Conservation (phyloP, 2,329 filamentous ascomycete species). For the Fusarium subglutinans region DNA sequence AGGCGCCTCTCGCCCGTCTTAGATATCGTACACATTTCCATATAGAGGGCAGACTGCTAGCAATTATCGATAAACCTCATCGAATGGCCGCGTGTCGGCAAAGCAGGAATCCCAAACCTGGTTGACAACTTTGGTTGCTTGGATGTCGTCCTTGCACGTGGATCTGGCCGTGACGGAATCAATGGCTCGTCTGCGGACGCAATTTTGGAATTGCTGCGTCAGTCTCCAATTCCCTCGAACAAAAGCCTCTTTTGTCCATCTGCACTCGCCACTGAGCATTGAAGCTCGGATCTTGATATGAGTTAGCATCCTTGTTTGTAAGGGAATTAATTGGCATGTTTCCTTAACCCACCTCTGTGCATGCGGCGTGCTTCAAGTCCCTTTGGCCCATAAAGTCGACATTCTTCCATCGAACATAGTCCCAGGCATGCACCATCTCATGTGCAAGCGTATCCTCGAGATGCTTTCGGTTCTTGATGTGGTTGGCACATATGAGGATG, state of each 20-base stretch:
- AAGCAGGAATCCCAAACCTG: slow-evolving; percentile 99
- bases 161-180: slow-evolving; percentile 82
- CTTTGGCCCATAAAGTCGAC: slow-evolving; percentile 78
- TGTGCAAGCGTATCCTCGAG: slow-evolving; percentile 94
- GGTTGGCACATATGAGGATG: slow-evolving; percentile 92
- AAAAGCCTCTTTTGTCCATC: slow-evolving; percentile 88
- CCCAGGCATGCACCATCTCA: slow-evolving; percentile 98
- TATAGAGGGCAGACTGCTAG: not conserved
- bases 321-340: not conserved
- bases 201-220: slow-evolving; percentile 93
- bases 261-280: slow-evolving; percentile 92
- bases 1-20: slow-evolving; percentile 11
- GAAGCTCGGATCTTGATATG: slow-evolving; percentile 81
- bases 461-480: slow-evolving; percentile 81
- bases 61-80: slow-evolving; percentile 87
- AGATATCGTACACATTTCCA: slow-evolving; percentile 38
- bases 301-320: not conserved
- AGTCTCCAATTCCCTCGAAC: slow-evolving; percentile 86
- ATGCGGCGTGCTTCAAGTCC: slow-evolving; percentile 88
- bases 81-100: slow-evolving; percentile 91
- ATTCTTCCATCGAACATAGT: slow-evolving; percentile 85
- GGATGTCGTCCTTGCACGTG: slow-evolving; percentile 82
- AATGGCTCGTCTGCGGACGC: slow-evolving; percentile 83
- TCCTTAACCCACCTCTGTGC: slow-evolving; percentile 78
- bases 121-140: slow-evolving; percentile 89